phyloP scores from a whole-genome alignment of 176 grass and related monocot genomes.

The Ampelocalamus luodianensis region DNA sequence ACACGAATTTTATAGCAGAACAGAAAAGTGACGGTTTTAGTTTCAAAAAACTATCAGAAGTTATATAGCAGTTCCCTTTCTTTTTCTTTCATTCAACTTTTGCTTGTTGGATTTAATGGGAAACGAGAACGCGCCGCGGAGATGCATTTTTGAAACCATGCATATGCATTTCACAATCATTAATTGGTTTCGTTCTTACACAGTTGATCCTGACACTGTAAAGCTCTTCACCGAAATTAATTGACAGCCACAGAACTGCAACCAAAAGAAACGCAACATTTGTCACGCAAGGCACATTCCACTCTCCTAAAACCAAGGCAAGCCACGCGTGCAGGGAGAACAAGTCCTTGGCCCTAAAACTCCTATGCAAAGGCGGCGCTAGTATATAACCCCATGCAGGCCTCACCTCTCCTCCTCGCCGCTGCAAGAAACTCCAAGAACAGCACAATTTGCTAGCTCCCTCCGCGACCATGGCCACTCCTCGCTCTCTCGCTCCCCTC shows the following conservation, averaged over 20 bases:
- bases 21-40: too few species aligned
- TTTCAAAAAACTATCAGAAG: too few species aligned
- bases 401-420: background rate
- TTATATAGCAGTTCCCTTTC: too few species aligned
- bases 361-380: background rate
- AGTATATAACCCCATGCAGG: conserved; percentile 21
- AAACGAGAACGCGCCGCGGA: too few species aligned
- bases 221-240: too few species aligned
- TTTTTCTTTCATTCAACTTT: too few species aligned
- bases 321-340: conserved; percentile 25
- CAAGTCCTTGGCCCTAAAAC: conserved; percentile 28
- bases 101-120: too few species aligned
- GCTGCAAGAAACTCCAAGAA: background rate
- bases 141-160: too few species aligned
- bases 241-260: background rate
- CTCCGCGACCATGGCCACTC: conserved; percentile 15
- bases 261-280: conserved; percentile 4
- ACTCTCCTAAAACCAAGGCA: conserved; percentile 33
- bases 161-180: too few species aligned
- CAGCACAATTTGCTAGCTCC: background rate
- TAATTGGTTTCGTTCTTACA: too few species aligned
- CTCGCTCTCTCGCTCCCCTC: background rate
- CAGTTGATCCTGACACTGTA: too few species aligned
- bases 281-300: conserved; percentile 3
- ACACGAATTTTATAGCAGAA: too few species aligned